Conservation (phyloP, 495 filamentous ascomycete species). For the Ramalina intermedia region DNA sequence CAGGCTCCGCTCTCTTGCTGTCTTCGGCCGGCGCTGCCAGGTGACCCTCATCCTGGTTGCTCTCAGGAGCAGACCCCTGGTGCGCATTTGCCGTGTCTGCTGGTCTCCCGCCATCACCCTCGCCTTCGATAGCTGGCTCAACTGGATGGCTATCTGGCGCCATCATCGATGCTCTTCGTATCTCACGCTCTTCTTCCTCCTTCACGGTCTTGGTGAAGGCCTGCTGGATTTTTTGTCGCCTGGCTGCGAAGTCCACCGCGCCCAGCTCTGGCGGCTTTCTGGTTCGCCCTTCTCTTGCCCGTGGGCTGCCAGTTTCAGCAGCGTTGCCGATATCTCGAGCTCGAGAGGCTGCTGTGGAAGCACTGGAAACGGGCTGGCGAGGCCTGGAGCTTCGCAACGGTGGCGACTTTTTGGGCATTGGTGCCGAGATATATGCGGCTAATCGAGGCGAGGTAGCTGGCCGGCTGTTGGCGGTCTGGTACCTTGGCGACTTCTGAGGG, state of each 20-base stretch:
- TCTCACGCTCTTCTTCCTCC: slow-evolving; percentile 46
- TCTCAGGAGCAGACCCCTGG: slow-evolving; percentile 3
- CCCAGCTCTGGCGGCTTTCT: slow-evolving; percentile 41
- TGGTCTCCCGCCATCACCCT: slow-evolving; percentile 15
- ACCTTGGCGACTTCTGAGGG: slow-evolving; percentile 20
- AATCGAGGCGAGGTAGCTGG: slow-evolving; percentile 34
- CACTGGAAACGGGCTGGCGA: slow-evolving; percentile 62
- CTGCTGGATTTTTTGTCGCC: slow-evolving; percentile 62
- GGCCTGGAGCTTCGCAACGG: slow-evolving; percentile 71
- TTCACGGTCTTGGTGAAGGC: slow-evolving; percentile 66
- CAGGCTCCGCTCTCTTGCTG: slow-evolving; percentile 4
- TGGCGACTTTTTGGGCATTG: slow-evolving; percentile 51
- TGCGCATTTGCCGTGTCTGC: not conserved
- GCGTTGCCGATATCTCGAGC: slow-evolving; percentile 39
- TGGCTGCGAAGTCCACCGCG: slow-evolving; percentile 63
- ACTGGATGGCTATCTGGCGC: slow-evolving; percentile 23
- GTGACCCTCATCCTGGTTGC: slow-evolving; percentile 4
- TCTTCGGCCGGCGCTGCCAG: not conserved
- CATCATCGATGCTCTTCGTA: slow-evolving; percentile 24
- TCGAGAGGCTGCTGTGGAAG: slow-evolving; percentile 50
- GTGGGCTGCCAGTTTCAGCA: slow-evolving; percentile 22
- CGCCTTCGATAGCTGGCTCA: slow-evolving; percentile 23
- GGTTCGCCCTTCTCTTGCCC: slow-evolving; percentile 26
- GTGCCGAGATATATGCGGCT: slow-evolving; percentile 51
- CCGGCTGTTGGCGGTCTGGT: slow-evolving; percentile 17